These are phyloP conservation scores for Phytophthora fragariae DNA, from an alignment of 352 stramenopile genomes.

Conservation along the genomic window DNA sequence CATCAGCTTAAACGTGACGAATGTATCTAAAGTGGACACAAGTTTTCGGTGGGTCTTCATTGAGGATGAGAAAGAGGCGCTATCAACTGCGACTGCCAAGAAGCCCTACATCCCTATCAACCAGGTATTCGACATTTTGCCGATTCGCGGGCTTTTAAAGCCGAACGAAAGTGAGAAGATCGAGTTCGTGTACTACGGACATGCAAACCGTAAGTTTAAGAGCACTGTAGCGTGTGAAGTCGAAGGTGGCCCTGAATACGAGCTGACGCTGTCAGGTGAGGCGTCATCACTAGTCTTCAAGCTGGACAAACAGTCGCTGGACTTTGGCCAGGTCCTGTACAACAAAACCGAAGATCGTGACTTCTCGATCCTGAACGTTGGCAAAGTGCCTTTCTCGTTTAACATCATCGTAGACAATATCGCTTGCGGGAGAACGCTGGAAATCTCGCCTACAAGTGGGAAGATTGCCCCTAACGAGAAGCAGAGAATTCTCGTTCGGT, in stretches of 20 bases:
- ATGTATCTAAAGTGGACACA: constrained; percentile 91
- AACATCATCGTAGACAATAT: constrained; percentile 57
- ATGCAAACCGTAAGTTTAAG: constrained; percentile 93
- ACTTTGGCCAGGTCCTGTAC: constrained; percentile 95
- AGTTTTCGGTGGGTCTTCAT: constrained; percentile 95
- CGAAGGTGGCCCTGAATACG: constrained; percentile 94
- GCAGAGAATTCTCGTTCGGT: constrained; percentile 86
- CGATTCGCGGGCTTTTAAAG: constrained; percentile 87
- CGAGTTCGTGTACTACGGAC: constrained; percentile 95
- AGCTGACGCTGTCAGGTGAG: constrained; percentile 89
- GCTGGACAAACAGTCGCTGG: constrained; percentile 91
- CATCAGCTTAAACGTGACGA: constrained; percentile 86
- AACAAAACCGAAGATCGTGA: constrained; percentile 94
- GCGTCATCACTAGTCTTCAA: constrained; percentile 93
- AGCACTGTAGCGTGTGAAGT: constrained; percentile 92
- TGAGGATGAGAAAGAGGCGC: constrained; percentile 88
- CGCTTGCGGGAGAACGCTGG: constrained; percentile 58
- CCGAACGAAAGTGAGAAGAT: constrained; percentile 92
- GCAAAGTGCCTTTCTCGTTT: constrained; percentile 93
- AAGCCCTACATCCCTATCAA: constrained; percentile 92
- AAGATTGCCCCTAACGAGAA: constrained; percentile 92
- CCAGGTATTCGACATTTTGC: constrained; percentile 96
- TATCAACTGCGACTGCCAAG: constrained; percentile 62
- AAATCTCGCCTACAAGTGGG: constrained; percentile 83
- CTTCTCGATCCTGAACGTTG: constrained; percentile 92